Conservation (phyloP, 129 eudicot species). For the Ambrosia trifida region DNA sequence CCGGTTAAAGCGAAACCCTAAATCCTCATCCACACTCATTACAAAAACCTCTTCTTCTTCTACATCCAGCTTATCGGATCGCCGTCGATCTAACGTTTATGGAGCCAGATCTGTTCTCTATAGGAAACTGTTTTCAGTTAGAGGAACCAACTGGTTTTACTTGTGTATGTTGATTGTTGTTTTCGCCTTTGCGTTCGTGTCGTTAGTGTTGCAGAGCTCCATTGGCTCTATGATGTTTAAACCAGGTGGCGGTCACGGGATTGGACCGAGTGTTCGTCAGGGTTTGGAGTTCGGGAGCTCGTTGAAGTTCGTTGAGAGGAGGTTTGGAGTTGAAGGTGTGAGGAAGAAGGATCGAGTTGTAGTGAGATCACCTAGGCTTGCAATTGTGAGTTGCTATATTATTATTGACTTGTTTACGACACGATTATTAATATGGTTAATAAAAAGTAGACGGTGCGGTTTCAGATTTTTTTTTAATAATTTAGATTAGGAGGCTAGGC, state of each 20-base stretch:
- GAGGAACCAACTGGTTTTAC: constrained; percentile 59
- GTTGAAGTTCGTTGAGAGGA: constrained; percentile 53
- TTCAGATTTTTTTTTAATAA: no score
- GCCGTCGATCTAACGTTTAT: constrained; percentile 56
- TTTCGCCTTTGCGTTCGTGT: constrained; percentile 66
- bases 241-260: constrained; percentile 49
- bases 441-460: no score
- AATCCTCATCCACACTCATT: constrained; percentile 21
- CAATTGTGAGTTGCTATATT: constrained; percentile 52
- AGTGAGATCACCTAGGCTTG: constrained; percentile 77
- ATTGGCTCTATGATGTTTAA: constrained; percentile 55
- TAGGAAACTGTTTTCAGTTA: constrained; percentile 50
- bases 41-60: constrained; percentile 18
- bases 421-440: no score
- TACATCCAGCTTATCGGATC: constrained; percentile 44
- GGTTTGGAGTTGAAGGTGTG: constrained; percentile 26
- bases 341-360: constrained; percentile 52
- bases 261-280: constrained; percentile 44
- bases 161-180: constrained; percentile 49
- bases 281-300: constrained; percentile 72
- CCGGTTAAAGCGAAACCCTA: constrained; percentile 68
- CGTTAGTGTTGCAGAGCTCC: constrained; percentile 91
- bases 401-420: background rate
- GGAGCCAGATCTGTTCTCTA: constrained; percentile 35
- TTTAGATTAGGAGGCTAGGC: no score